These are phyloP conservation scores for Aspergillus sergii DNA, from an alignment of 2,329 filamentous ascomycete genomes.

Conservation along the genomic window DNA sequence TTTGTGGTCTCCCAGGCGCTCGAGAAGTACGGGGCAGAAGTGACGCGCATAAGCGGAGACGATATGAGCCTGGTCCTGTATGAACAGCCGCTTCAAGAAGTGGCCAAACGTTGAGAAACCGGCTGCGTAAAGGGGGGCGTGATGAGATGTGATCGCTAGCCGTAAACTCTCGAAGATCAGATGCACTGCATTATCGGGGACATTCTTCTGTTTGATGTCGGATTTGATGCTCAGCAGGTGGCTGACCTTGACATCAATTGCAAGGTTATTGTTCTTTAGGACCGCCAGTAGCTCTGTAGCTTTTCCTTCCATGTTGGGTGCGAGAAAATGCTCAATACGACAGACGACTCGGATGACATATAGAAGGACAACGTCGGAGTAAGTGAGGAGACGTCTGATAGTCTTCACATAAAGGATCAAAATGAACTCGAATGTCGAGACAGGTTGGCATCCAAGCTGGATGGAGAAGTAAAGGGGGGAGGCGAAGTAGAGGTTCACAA, in stretches of 20 bases:
- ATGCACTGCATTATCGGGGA: slow-evolving; percentile 71
- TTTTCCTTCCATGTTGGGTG: slow-evolving; percentile 57
- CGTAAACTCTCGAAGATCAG: slow-evolving; percentile 82
- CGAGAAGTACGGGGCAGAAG: slow-evolving; percentile 74
- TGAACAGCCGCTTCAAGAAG: slow-evolving; percentile 79
- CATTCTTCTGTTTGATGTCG: slow-evolving; percentile 88
- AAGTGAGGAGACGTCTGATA: not conserved
- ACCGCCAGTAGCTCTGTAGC: slow-evolving; percentile 56
- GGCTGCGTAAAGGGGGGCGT: slow-evolving; percentile 75
- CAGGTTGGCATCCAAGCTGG: not conserved
- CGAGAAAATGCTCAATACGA: slow-evolving; percentile 11
- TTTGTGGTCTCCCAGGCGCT: slow-evolving; percentile 84
- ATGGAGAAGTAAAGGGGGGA: not conserved
- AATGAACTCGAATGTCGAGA: not conserved
- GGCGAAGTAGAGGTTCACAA: not conserved
- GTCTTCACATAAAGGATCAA: not conserved
- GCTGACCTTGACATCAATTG: slow-evolving; percentile 70
- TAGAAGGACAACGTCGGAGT: slow-evolving; percentile 15
- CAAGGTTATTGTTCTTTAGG: slow-evolving; percentile 64
- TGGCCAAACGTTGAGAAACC: slow-evolving; percentile 88
- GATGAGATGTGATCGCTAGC: slow-evolving; percentile 72
- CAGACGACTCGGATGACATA: slow-evolving; percentile 21
- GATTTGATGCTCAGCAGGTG: slow-evolving; percentile 77
- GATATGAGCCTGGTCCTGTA: slow-evolving; percentile 78
- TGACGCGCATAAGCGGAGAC: slow-evolving; percentile 68